These are phyloP conservation scores for Mortierella sp. DNA, from an alignment of 371 early-diverging fungal species.

Conservation along the genomic window DNA sequence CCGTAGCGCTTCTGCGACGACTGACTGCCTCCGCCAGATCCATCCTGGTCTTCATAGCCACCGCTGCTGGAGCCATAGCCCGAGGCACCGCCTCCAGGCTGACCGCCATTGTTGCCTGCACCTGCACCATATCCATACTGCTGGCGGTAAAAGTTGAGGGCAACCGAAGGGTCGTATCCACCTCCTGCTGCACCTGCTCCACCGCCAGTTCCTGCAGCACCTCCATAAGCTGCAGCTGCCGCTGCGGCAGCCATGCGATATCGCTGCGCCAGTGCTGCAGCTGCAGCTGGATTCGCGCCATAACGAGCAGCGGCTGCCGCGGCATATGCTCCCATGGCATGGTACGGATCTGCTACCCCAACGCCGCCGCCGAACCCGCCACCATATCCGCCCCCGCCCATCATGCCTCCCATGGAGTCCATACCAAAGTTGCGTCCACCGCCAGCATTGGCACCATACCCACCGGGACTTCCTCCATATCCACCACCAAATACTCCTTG, in stretches of 20 bases:
- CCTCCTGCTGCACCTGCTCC: conserved; percentile 22
- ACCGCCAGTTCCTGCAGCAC: conserved; percentile 22
- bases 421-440: conserved; percentile 31
- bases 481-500: conserved; percentile 24
- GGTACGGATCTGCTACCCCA: conserved; percentile 40
- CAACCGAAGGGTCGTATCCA: conserved; percentile 37
- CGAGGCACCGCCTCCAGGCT: conserved; percentile 2
- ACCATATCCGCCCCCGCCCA: conserved; percentile 49
- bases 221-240: conserved; percentile 38
- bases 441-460: conserved; percentile 16
- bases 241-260: conserved; percentile 47
- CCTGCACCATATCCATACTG: conserved; percentile 26
- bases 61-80: conserved; percentile 7
- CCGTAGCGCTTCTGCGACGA: conserved; percentile 36
- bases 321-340: conserved; percentile 40
- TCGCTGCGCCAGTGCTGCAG: conserved; percentile 51
- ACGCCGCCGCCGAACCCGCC: conserved; percentile 40
- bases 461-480: conserved; percentile 22
- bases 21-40: conserved; percentile 6
- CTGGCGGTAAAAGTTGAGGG: conserved; percentile 34
- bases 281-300: conserved; percentile 58
- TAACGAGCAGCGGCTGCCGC: conserved; percentile 54
- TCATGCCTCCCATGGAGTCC: conserved; percentile 30
- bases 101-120: conserved; percentile 7
- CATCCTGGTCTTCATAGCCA: conserved; percentile 24